Percentiles rank a stretch among this genome's conserved stretches.
Conservation (phyloP, 2,329 filamentous ascomycete genomes). For the Diaporthe longicolla region DNA sequence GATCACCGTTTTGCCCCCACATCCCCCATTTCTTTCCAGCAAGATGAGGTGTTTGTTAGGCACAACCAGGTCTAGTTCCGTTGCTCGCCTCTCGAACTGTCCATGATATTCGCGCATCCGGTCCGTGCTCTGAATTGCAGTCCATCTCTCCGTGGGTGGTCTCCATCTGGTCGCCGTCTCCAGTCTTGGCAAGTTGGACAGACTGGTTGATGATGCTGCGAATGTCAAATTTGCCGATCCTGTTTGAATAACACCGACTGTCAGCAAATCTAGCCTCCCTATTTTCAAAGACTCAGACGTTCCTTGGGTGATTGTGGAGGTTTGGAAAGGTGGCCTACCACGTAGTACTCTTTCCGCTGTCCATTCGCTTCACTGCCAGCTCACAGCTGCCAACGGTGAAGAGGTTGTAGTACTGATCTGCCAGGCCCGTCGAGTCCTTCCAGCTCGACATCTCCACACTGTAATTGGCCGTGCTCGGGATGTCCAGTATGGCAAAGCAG, state of each 20-base stretch:
- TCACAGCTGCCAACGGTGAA: conserved; percentile 17
- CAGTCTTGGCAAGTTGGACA: conserved; percentile 14
- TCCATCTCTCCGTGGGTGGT: conserved; percentile 22
- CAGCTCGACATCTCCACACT: conserved; percentile 20
- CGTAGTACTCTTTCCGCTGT: not conserved
- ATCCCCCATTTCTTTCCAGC: not conserved
- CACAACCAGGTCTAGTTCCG: not conserved
- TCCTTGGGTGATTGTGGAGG: not conserved
- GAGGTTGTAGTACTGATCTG: conserved; percentile 1
- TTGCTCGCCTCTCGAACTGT: conserved; percentile 2
- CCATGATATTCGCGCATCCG: conserved; percentile 26
- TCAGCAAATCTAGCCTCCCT: not conserved
- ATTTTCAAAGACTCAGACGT: not conserved
- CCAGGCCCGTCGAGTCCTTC: not conserved
- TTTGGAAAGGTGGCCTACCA: not conserved
- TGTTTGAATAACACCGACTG: not conserved
- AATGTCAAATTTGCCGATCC: conserved; percentile 24
- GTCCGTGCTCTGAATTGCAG: not conserved
- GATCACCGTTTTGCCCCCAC: not conserved
- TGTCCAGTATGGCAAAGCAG: conserved; percentile 1
- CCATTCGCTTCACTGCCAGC: conserved; percentile 20
- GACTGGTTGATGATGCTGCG: conserved; percentile 26
- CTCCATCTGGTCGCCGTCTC: conserved; percentile 5
- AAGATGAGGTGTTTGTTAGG: not conserved
- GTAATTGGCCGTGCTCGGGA: conserved; percentile 1